A percentile compares a stretch with the other conserved stretches of the same genome.
Conservation (phyloP, 208 protist genomes). For the Wallacemonas sp. region DNA sequence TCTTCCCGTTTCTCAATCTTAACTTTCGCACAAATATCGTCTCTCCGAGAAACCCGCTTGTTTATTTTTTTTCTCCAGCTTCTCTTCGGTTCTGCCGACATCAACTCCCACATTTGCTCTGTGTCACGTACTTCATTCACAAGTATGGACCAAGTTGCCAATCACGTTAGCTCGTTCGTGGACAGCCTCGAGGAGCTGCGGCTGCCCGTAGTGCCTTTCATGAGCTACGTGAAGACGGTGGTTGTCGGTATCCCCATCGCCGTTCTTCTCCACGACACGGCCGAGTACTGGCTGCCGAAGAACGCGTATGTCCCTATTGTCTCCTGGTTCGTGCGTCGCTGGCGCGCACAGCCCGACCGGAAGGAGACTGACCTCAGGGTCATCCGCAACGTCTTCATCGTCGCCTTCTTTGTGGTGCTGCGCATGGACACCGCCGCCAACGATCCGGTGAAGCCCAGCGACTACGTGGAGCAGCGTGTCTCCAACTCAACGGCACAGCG, state of each 20-base stretch:
- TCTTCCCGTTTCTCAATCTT: constrained; percentile 4
- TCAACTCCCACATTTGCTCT: too few species aligned
- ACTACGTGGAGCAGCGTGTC: constrained; percentile 74
- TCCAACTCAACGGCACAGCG: constrained; percentile 46
- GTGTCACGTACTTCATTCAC: constrained; percentile 1
- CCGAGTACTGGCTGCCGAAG: constrained; percentile 76
- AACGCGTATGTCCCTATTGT: constrained; percentile 53
- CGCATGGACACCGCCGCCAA: constrained; percentile 40
- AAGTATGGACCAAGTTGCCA: constrained; percentile 66
- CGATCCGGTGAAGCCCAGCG: constrained; percentile 44
- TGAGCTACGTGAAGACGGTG: constrained; percentile 56
- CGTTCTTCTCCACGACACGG: constrained; percentile 79
- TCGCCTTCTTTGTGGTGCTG: constrained; percentile 68
- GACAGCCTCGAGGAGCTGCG: constrained; percentile 64
- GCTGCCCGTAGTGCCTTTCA: constrained; percentile 55
- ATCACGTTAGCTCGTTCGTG: constrained; percentile 69
- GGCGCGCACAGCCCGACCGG: constrained; percentile 57
- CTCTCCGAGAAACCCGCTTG: too few species aligned
- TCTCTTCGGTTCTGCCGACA: neutral
- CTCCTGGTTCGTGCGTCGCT: constrained; percentile 76
- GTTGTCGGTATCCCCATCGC: constrained; percentile 70
- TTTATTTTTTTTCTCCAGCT: too few species aligned
- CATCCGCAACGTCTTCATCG: constrained; percentile 69
- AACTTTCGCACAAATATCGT: too few species aligned
- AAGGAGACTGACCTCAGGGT: constrained; percentile 54